Conservation (phyloP, 2,329 filamentous ascomycete genomes). For the Sporothrix euskadiensis region DNA sequence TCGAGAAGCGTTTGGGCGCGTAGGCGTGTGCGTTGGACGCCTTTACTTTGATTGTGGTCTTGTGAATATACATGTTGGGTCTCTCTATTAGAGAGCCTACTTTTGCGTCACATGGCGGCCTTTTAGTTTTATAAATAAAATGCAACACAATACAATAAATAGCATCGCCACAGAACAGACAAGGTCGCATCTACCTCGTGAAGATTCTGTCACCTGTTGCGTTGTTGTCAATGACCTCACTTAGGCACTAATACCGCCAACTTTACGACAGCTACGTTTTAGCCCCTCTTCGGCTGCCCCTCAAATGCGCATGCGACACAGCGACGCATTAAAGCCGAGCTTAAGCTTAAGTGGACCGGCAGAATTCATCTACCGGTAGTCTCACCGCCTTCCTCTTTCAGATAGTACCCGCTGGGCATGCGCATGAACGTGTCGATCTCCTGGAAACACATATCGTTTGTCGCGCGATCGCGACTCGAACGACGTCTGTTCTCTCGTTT, state of each 20-base stretch:
- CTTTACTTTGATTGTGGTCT: neutral
- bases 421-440: slow-evolving; percentile 18
- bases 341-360: slow-evolving; percentile 9
- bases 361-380: slow-evolving; percentile 1
- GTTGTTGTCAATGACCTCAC: slow-evolving; percentile 1
- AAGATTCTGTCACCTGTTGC: neutral
- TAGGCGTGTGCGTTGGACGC: neutral
- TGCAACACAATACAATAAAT: neutral
- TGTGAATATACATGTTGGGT: neutral
- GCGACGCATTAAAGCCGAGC: neutral
- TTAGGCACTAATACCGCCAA: neutral
- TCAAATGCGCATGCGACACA: neutral
- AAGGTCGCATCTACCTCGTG: neutral
- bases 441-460: slow-evolving; percentile 17
- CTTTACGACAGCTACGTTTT: neutral
- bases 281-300: slow-evolving; percentile 17
- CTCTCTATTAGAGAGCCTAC: neutral
- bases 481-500: neutral
- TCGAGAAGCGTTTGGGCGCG: slow-evolving; percentile 64
- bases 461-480: neutral
- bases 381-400: slow-evolving; percentile 26
- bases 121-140: neutral
- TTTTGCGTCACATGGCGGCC: neutral
- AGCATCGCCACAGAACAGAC: neutral
- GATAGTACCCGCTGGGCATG: neutral